Conservation (phyloP, 345 rosid genomes). For the Bruguiera sexangula region DNA sequence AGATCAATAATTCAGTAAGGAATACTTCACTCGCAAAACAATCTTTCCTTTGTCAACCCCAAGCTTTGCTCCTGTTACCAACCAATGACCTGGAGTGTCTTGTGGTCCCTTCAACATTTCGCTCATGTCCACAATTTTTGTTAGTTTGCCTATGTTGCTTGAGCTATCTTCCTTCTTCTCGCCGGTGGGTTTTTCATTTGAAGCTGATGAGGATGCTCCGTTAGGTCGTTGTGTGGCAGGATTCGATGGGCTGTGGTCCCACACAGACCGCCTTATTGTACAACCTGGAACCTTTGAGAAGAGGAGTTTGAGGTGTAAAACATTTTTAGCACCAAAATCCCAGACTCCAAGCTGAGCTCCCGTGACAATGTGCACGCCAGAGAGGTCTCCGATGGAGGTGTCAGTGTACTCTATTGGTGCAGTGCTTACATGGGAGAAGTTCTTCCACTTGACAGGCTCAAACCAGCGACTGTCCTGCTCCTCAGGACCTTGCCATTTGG, state of each 20-base stretch:
- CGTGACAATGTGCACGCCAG: conserved; percentile 88
- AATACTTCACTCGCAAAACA: conserved; percentile 85
- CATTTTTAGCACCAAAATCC: conserved; percentile 90
- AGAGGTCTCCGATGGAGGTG: conserved; percentile 88
- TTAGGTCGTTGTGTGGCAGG: conserved; percentile 35
- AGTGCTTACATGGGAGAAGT: conserved; percentile 98
- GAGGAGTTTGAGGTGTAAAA: conserved; percentile 82
- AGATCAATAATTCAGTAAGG: conserved; percentile 76
- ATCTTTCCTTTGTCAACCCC: conserved; percentile 94
- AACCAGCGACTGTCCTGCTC: conserved; percentile 99
- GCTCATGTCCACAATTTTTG: conserved; percentile 70
- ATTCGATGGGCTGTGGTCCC: conserved; percentile 82
- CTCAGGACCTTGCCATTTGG: conserved; percentile 97
- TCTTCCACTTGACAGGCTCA: conserved; percentile 96
- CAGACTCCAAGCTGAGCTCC: conserved; percentile 97
- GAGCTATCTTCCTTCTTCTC: conserved; percentile 68
- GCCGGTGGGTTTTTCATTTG: conserved; percentile 33
- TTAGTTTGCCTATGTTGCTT: conserved; percentile 54
- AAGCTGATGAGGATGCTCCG: conserved; percentile 59
- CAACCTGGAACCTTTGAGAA: conserved; percentile 96
- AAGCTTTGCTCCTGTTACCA: conserved; percentile 97
- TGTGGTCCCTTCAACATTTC: conserved; percentile 94
- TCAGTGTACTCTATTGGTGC: conserved; percentile 82
- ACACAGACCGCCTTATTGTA: conserved; percentile 87
- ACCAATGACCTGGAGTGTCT: conserved; percentile 95